phyloP scores from a whole-genome alignment of 2,329 filamentous ascomycete species.

The Cadophora luteo-olivacea region DNA sequence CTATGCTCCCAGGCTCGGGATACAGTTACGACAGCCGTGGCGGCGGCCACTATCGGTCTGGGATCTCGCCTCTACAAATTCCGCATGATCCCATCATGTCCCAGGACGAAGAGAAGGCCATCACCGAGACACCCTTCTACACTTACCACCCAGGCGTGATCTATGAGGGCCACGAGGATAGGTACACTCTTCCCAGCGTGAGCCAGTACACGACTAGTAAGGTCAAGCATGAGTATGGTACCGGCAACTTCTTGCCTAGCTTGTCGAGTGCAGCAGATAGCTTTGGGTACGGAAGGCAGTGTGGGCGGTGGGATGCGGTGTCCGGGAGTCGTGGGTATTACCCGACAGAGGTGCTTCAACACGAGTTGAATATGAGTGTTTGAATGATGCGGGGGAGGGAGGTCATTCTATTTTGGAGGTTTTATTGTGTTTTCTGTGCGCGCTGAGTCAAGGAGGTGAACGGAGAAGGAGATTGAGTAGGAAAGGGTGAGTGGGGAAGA shows the following conservation, averaged over 20 bases:
- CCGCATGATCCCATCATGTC: conserved; percentile 43
- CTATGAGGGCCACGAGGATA: conserved; percentile 40
- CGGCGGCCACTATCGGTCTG: conserved; percentile 39
- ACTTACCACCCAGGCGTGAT: conserved; percentile 44
- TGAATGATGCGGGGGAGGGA: not conserved
- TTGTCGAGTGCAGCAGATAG: conserved; percentile 24
- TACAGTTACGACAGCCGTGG: conserved; percentile 42
- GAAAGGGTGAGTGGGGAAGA: not conserved
- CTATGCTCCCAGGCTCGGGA: conserved; percentile 38
- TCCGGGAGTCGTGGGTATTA: conserved; percentile 42
- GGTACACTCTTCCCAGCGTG: conserved; percentile 39
- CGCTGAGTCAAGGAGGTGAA: not conserved
- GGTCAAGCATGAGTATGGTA: conserved; percentile 37
- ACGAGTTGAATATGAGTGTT: conserved; percentile 42
- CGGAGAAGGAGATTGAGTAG: not conserved
- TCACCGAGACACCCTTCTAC: conserved; percentile 41
- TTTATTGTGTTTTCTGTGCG: conserved; percentile 4
- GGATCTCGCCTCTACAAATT: conserved; percentile 38
- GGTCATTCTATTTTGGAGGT: conserved; percentile 1
- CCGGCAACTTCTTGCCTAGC: conserved; percentile 35
- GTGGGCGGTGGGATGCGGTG: conserved; percentile 44
- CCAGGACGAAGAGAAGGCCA: conserved; percentile 42
- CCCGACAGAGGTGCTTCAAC: conserved; percentile 39
- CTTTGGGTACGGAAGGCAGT: conserved; percentile 35
- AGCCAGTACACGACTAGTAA: conserved; percentile 37